Evolutionary conservation across 2,329 filamentous ascomycete species (phyloP).

Genomic region (Fusarium pseudocircinatum): DNA sequence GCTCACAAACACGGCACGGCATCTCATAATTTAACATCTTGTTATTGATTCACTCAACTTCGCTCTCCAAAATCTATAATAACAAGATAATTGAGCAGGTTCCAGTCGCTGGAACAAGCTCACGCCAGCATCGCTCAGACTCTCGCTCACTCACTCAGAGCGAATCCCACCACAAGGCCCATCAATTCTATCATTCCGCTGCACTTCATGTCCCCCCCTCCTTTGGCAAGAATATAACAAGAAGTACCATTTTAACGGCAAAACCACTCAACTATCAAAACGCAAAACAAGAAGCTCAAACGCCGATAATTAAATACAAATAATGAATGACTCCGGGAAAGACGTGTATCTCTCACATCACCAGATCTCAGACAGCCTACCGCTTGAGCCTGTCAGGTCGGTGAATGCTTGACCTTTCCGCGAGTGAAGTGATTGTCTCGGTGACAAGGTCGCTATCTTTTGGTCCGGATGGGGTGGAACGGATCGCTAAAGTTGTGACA

Average conservation of each 20-base stretch:
- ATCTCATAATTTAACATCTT: conserved; percentile 14
- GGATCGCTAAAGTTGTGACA: conserved; percentile 37
- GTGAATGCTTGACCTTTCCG: conserved; percentile 23
- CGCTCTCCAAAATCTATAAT: conserved; percentile 33
- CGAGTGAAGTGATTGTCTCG: conserved; percentile 17
- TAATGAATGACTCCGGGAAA: conserved; percentile 25
- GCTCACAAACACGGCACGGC: not conserved
- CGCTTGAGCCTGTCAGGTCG: conserved; percentile 30
- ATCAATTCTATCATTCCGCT: conserved; percentile 26
- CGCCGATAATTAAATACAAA: conserved; percentile 43
- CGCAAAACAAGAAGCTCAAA: conserved; percentile 28
- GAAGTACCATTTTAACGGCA: conserved; percentile 13
- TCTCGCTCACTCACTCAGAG: conserved; percentile 6
- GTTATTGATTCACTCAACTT: conserved; percentile 38
- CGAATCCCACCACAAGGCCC: conserved; percentile 6
- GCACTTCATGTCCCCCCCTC: not conserved
- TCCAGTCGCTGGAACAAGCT: not conserved
- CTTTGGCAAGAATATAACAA: conserved; percentile 18
- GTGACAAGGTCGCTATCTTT: conserved; percentile 28
- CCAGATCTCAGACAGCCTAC: conserved; percentile 19
- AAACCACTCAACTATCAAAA: conserved; percentile 15
- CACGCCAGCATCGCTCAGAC: not conserved
- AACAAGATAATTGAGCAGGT: conserved; percentile 24
- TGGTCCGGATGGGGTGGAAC: conserved; percentile 25
- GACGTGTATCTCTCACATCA: conserved; percentile 12